Conservation (phyloP, 495 filamentous ascomycete genomes). For the Neurospora pannonica region DNA sequence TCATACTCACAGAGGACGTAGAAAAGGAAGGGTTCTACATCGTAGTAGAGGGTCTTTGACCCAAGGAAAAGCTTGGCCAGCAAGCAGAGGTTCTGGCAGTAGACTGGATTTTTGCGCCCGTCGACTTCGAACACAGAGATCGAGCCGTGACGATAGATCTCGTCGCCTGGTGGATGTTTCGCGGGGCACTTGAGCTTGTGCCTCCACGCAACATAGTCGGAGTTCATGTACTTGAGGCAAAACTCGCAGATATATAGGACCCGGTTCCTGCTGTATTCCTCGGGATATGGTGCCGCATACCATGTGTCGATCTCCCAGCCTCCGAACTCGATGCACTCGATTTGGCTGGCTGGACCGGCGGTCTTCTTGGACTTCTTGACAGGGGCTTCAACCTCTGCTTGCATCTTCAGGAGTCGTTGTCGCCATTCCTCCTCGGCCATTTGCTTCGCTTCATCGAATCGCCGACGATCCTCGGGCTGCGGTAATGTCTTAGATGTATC, state of each 20-base stretch:
- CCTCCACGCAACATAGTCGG: conserved; percentile 92
- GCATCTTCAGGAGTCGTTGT: conserved; percentile 37
- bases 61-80: conserved; percentile 93
- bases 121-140: conserved; percentile 97
- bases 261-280: conserved; percentile 92
- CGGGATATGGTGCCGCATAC: conserved; percentile 98
- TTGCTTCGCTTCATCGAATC: conserved; percentile 79
- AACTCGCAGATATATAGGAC: conserved; percentile 98
- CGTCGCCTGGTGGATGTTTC: conserved; percentile 92
- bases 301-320: conserved; percentile 97
- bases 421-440: conserved; percentile 91
- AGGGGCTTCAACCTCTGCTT: conserved; percentile 34
- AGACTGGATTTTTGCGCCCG: conserved; percentile 90
- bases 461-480: conserved; percentile 62
- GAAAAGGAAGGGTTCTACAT: conserved; percentile 96
- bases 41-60: conserved; percentile 96
- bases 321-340: conserved; percentile 97
- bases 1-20: conserved; percentile 98
- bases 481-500: conserved; percentile 86
- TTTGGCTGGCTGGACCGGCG: conserved; percentile 82
- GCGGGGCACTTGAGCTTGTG: conserved; percentile 97
- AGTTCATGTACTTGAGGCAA: conserved; percentile 98
- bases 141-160: conserved; percentile 91
- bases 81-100: conserved; percentile 95
- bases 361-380: conserved; percentile 52